Percentiles rank a stretch among this genome's conserved stretches.
Conservation (phyloP, 306 rosid species). For the Fagus crenata region DNA sequence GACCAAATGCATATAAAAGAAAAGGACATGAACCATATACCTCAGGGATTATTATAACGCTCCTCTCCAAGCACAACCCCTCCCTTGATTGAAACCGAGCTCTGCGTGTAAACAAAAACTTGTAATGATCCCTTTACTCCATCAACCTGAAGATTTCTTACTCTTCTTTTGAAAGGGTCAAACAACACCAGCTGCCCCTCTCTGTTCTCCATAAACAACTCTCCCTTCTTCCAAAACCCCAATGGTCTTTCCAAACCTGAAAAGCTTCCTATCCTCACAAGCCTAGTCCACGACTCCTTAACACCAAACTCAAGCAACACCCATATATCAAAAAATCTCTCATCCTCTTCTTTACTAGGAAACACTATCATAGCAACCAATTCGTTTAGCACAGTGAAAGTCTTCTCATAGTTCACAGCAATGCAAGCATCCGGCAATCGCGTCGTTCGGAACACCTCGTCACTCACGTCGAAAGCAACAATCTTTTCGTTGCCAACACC, state of each 20-base stretch:
- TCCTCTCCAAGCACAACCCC: too few species aligned
- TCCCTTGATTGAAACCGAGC: too few species aligned
- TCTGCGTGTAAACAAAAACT: background rate
- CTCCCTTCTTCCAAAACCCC: background rate
- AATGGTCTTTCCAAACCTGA: background rate
- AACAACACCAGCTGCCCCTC: background rate
- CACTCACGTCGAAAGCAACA: background rate
- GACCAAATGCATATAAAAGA: too few species aligned
- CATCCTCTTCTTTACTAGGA: background rate
- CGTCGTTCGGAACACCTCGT: conserved; percentile 5
- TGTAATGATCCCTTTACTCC: background rate
- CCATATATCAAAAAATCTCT: background rate
- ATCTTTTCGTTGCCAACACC: background rate
- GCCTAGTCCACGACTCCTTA: background rate
- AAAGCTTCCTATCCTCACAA: background rate
- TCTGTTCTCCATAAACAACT: background rate
- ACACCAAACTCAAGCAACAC: background rate
- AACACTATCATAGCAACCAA: background rate
- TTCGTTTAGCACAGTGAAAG: background rate
- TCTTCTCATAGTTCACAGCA: background rate
- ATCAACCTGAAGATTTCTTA: background rate
- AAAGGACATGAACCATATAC: too few species aligned
- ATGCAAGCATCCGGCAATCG: background rate
- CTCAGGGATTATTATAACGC: too few species aligned
- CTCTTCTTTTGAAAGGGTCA: background rate